Evolutionary conservation across 2,329 filamentous ascomycete genomes (phyloP).

Genomic region (Septoria petroselini): DNA sequence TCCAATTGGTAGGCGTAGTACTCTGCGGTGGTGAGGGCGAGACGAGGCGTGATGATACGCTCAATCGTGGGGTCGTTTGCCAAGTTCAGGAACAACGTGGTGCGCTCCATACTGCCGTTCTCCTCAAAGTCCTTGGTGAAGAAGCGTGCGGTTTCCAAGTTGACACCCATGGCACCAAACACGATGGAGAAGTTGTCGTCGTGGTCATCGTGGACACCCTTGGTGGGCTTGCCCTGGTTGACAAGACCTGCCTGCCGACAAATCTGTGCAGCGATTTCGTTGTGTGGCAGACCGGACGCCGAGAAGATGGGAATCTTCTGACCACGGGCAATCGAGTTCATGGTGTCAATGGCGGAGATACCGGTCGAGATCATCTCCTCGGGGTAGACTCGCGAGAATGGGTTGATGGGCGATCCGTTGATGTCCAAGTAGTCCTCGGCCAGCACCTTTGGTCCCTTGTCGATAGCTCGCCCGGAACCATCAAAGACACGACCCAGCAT

Average conservation of each 20-base stretch:
- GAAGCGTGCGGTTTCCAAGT: slow-evolving; percentile 97
- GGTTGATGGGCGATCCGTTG: slow-evolving; percentile 98
- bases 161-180: slow-evolving; percentile 99
- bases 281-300: slow-evolving; percentile 94
- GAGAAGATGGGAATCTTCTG: slow-evolving; percentile 99
- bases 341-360: slow-evolving; percentile 98
- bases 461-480: slow-evolving; percentile 94
- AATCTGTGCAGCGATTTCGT: slow-evolving; percentile 98
- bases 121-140: slow-evolving; percentile 98
- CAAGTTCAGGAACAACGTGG: slow-evolving; percentile 96
- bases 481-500: slow-evolving; percentile 99
- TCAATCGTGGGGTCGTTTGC: slow-evolving; percentile 99
- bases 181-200: slow-evolving; percentile 99
- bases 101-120: slow-evolving; percentile 97
- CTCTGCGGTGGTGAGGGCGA: slow-evolving; percentile 95
- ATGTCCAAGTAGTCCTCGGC: slow-evolving; percentile 98
- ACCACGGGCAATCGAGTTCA: slow-evolving; percentile 88
- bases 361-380: slow-evolving; percentile 99
- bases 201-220: slow-evolving; percentile 93
- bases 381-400: slow-evolving; percentile 94
- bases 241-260: slow-evolving; percentile 95
- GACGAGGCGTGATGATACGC: slow-evolving; percentile 98
- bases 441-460: slow-evolving; percentile 97
- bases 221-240: slow-evolving; percentile 55
- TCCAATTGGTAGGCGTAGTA: slow-evolving; percentile 99